Evolutionary conservation across 2,329 filamentous ascomycete genomes (phyloP), one percentile per base, ranked within the genome.

Genomic region (Trichoderma citrinoviride): DNA sequence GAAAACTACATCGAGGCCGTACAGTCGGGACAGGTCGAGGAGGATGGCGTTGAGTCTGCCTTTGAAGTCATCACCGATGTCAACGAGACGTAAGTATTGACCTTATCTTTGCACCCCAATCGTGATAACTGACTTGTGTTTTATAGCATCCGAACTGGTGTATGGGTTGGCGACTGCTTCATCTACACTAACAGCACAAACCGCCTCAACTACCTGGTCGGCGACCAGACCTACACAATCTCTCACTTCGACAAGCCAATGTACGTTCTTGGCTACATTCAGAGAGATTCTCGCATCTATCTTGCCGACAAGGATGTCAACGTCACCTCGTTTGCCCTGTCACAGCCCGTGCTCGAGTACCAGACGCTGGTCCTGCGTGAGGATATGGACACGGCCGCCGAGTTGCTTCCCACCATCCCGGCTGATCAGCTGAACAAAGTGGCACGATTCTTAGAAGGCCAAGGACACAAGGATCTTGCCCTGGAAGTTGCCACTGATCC

Each of bases 111-210:
- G 19, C 10, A 4, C 8, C 53, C 25, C 37, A 6, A 7, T 14
- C 3, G 33, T 19, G 29, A 21, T 33, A 21, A 23, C 49, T 61
- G 46, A 61, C 23, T 1, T 17, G 49, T 44, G 29, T 23, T 3
- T 14, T 5, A 62, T 67, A 92, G 89, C 68, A 93, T 98, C 58
- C 90, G 92, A 69, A 97, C 94, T 21, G 95, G 94, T 71, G 91
- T 96, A 80, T 99, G 95, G 95, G 91, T 99, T 65, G 95, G 95
- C 68, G 95, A 99, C 80, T 97, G 94, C 81, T 97, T 99, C 83
- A 93, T 98, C 76, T 99, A 98, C 84, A 97, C 95, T 63, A 98
- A 96, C 83, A 91, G 86, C 77, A 96, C 93, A 10, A 97, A 98
- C 83, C 91, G 95, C 67, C 83, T 99, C 66, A 98, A 98, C 82